A percentile compares a stretch with the other conserved stretches of the same genome.
These are phyloP conservation scores for Durio zibethinus DNA, from an alignment of 345 rosid species.

Conservation along the genomic window DNA sequence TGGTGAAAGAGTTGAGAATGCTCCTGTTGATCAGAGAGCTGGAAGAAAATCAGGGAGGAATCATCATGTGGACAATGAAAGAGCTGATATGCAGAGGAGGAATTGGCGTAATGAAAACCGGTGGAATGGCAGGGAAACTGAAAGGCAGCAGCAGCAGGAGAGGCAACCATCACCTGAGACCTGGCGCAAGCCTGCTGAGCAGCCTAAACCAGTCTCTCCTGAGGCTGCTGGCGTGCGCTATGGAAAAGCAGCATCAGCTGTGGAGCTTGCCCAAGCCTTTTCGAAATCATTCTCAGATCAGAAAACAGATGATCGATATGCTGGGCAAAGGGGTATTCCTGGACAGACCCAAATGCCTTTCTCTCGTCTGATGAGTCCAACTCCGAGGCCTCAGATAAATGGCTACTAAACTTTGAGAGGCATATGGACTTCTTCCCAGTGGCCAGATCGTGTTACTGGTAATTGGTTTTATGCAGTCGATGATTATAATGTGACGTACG, in stretches of 20 bases:
- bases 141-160: constrained; percentile 42
- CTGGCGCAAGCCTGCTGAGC: constrained; percentile 66
- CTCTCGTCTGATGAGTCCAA: constrained; percentile 59
- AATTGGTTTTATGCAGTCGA: not conserved
- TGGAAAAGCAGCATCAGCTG: constrained; percentile 71
- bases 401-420: constrained; percentile 43
- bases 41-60: constrained; percentile 51
- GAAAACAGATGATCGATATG: constrained; percentile 36
- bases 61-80: constrained; percentile 35
- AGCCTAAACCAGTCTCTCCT: constrained; percentile 49
- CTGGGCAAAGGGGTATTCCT: constrained; percentile 31
- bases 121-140: constrained; percentile 40
- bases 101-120: constrained; percentile 60
- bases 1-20: constrained; percentile 38
- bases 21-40: constrained; percentile 40
- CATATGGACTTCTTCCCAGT: not conserved
- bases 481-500: not conserved
- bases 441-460: not conserved
- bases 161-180: constrained; percentile 79
- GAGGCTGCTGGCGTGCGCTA: constrained; percentile 45
- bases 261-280: constrained; percentile 77
- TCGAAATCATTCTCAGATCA: constrained; percentile 55
- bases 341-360: constrained; percentile 58
- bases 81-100: constrained; percentile 52
- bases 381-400: constrained; percentile 52